These are phyloP conservation scores for Colletotrichum sp. DNA, from an alignment of 2,329 filamentous ascomycete species.

Conservation along the genomic window DNA sequence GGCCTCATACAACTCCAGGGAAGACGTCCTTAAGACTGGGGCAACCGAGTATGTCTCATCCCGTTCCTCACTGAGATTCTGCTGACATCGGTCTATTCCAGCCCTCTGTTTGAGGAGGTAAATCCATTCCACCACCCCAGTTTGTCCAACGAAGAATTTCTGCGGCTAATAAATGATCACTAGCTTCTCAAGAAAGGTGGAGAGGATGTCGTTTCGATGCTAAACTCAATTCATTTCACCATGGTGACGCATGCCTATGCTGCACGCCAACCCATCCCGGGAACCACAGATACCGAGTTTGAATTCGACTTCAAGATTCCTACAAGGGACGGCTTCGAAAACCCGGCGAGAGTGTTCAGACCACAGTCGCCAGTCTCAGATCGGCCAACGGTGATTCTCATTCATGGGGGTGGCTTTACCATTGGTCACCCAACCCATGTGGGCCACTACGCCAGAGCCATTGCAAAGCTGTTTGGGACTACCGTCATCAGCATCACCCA, in stretches of 20 bases:
- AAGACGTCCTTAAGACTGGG: neutral
- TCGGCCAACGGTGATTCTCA: neutral
- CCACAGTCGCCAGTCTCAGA: neutral
- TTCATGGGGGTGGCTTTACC: conserved; percentile 18
- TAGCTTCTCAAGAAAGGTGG: neutral
- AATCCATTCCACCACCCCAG: neutral
- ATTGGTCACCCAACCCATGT: neutral
- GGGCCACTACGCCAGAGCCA: neutral
- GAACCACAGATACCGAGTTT: neutral
- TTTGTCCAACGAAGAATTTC: neutral
- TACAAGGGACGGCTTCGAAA: conserved; percentile 2
- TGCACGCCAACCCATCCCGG: neutral
- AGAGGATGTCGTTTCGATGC: neutral
- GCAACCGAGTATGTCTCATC: neutral
- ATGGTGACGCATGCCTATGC: neutral
- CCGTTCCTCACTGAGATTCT: neutral
- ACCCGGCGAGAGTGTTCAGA: neutral
- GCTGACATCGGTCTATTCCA: neutral
- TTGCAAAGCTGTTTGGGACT: neutral
- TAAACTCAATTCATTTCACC: neutral
- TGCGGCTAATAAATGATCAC: neutral
- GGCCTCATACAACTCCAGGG: neutral
- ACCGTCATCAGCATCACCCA: conserved; percentile 47
- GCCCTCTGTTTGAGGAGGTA: neutral
- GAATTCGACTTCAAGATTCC: conserved; percentile 11